Base-by-base conservation (phyloP, 1,284 basidiomycete genomes). In the Ustilago trichophora region DNA sequence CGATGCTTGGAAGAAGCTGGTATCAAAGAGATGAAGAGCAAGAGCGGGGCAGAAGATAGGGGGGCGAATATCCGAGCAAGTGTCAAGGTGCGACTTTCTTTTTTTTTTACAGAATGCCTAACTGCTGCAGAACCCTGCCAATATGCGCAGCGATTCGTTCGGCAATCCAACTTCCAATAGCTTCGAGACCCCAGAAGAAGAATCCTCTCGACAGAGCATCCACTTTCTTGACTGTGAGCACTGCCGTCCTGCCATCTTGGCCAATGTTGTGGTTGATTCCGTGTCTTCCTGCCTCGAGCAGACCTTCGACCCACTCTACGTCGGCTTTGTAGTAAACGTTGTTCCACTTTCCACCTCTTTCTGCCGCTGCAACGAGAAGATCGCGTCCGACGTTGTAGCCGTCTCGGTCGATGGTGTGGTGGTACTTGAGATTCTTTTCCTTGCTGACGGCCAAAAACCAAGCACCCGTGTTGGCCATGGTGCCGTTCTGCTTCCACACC, bases 401-500 rank as follows among this genome's bases (percentile, higher is more conserved):
- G 48, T 83, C 64, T 15, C 43, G 43, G 4, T 73, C 69, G 45
- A 83, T 82, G 12, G 75, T 79, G 59, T 82, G 82, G 42, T 65
- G 71, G 49, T 67, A 63, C 44, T 64, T 53, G 16, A 78, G 55
- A 26, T 80, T 70, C 60, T 81, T 76, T 45, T 82, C 82, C 33
- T 78, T 80, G 9, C 70, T 75, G 0, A 78, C 78, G 38, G 80
- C 79, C 6, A 83, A 57, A 65, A 82, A 82, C 81, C 81, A 83
- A 1, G 81, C 81, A 21, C 78, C 79, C 2, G 79, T 78, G 19
- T 82, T 57, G 1, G 80, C 79, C 27, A 59, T 42, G 4, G 77
- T 77, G 5, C 82, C 82, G 37, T 83, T 82, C 70, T 83, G 82
- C 53, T 78, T 80, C 80, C 81, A 83, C 4, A 57, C 73, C 3